phyloP scores from a whole-genome alignment of 495 filamentous ascomycete species.

The Wilcoxina mikolae region DNA sequence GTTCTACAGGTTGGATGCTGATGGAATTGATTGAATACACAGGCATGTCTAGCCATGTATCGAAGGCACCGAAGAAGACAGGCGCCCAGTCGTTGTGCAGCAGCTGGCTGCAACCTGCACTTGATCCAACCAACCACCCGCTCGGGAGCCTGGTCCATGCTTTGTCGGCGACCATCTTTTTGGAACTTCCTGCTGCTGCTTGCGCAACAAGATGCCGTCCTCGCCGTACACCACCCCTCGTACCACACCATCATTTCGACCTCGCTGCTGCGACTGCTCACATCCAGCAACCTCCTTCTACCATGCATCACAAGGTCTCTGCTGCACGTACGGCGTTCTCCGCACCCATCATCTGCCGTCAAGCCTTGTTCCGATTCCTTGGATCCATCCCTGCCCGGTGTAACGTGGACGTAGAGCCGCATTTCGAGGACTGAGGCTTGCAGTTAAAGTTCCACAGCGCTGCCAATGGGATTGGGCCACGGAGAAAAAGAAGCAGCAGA shows the following conservation, averaged over 20 bases:
- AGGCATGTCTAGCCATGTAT: too few relatives aligned
- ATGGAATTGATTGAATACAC: too few relatives aligned
- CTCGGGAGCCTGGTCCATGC: background rate
- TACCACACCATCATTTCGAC: background rate
- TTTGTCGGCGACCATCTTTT: constrained; percentile 20
- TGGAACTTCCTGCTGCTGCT: constrained; percentile 2
- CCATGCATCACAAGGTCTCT: background rate
- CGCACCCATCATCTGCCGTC: background rate
- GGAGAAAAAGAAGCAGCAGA: too few relatives aligned
- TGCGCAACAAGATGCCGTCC: background rate
- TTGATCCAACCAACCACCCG: background rate
- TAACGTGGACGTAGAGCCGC: too few relatives aligned
- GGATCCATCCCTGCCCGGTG: background rate
- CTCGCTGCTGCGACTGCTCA: background rate
- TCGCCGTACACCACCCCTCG: background rate
- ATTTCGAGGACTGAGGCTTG: too few relatives aligned
- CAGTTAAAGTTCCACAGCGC: too few relatives aligned
- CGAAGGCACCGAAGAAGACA: too few relatives aligned
- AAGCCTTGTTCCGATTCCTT: background rate
- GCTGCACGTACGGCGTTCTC: background rate
- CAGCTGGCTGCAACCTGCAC: background rate
- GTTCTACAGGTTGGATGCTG: too few relatives aligned
- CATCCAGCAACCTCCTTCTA: background rate
- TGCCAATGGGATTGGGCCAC: too few relatives aligned
- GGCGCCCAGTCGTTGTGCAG: background rate